These are phyloP conservation scores for Globisporangium takayamanum DNA, from an alignment of 352 stramenopile species.

Conservation along the genomic window DNA sequence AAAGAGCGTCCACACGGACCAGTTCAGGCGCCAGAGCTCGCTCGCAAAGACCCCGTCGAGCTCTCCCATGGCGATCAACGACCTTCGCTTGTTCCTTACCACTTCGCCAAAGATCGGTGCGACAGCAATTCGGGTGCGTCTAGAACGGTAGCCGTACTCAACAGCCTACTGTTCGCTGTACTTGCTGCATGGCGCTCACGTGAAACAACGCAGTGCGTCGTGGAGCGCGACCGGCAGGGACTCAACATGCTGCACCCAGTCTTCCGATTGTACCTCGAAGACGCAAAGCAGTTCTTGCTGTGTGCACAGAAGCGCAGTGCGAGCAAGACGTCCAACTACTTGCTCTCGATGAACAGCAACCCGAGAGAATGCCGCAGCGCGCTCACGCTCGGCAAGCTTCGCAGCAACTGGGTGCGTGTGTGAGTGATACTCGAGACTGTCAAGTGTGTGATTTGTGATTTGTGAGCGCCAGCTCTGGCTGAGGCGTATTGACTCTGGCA, in stretches of 20 bases:
- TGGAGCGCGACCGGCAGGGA: slow-evolving; percentile 44
- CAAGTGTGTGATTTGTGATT: no score
- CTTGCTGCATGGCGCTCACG: no score
- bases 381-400: slow-evolving; percentile 49
- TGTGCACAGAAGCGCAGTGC: slow-evolving; percentile 40
- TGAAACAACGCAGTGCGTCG: slow-evolving; percentile 28
- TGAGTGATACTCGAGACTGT: background rate
- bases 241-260: slow-evolving; percentile 45
- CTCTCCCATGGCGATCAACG: slow-evolving; percentile 20
- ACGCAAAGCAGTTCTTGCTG: slow-evolving; percentile 42
- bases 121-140: slow-evolving; percentile 26
- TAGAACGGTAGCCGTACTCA: background rate
- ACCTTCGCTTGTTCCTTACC: slow-evolving; percentile 32
- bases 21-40: background rate
- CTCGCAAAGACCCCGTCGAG: background rate
- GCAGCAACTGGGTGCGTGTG: slow-evolving; percentile 41
- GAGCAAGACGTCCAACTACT: slow-evolving; percentile 58
- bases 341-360: slow-evolving; percentile 42
- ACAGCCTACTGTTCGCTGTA: no score
- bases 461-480: no score
- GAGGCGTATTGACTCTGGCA: background rate
- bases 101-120: slow-evolving; percentile 18
- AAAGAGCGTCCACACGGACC: background rate
- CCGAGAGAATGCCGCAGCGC: slow-evolving; percentile 28
- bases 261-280: slow-evolving; percentile 51